These are phyloP conservation scores for Cystobasidiopsis lactophilus DNA, from an alignment of 768 basidiomycete genomes.

Conservation along the genomic window DNA sequence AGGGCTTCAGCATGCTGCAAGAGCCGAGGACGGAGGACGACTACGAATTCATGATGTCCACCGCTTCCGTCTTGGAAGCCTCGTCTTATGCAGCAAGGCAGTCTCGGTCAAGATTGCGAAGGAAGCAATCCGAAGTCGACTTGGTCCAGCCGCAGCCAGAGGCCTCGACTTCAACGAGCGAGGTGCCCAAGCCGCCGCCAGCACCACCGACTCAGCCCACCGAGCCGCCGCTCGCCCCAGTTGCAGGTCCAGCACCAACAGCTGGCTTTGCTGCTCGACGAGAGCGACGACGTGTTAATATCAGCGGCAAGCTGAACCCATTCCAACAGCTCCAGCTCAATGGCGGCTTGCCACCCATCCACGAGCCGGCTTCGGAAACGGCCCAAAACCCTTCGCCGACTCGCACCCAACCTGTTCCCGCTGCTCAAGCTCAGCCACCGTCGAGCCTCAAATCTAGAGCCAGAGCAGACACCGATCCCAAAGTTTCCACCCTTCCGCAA, in stretches of 20 bases:
- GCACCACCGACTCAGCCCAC: too few species aligned
- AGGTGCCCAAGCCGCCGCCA: too few species aligned
- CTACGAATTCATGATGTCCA: background rate
- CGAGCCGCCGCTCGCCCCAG: too few species aligned
- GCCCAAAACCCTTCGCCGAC: background rate
- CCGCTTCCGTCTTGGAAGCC: background rate
- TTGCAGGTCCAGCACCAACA: too few species aligned
- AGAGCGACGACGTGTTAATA: conserved; percentile 1
- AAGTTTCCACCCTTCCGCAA: background rate
- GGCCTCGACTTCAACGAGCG: too few species aligned
- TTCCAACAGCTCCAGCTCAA: background rate
- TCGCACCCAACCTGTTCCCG: background rate
- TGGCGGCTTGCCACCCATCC: background rate
- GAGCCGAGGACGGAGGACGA: background rate
- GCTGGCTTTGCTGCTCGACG: background rate
- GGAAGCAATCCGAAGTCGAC: background rate
- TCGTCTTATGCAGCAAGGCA: background rate
- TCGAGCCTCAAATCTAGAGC: background rate
- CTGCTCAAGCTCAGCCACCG: background rate
- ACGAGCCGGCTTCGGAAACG: background rate
- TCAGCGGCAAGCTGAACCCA: background rate
- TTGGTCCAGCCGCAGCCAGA: too few species aligned
- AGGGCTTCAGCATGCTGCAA: background rate
- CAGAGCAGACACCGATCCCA: background rate
- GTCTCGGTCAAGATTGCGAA: background rate